Evolutionary conservation across 495 filamentous ascomycete species (phyloP).

Genomic region (Podospora anserina): DNA sequence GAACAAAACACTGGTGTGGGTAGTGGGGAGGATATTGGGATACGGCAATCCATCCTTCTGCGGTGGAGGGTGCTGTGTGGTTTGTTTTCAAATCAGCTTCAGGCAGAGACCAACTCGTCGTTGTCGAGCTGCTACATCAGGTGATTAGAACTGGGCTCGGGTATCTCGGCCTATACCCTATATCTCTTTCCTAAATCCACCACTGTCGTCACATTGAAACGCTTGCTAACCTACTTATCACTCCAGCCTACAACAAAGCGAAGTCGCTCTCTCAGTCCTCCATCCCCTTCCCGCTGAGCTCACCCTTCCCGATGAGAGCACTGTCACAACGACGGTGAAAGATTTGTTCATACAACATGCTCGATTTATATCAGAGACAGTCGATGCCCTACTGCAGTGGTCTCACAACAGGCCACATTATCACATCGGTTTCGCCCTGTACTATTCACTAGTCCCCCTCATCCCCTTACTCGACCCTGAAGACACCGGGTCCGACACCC

Average conservation of each 20-base stretch:
- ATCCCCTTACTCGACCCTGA: neutral
- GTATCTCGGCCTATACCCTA: neutral
- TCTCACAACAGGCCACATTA: neutral
- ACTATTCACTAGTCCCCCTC: neutral
- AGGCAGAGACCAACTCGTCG: neutral
- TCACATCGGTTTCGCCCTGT: neutral
- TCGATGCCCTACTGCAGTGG: neutral
- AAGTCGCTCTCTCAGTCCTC: neutral
- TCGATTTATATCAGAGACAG: neutral
- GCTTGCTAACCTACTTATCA: neutral
- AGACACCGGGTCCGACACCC: neutral
- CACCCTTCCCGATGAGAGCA: neutral
- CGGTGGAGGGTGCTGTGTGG: neutral
- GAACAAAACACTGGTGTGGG: neutral
- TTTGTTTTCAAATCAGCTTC: neutral
- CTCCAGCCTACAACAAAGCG: neutral
- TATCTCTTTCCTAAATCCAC: neutral
- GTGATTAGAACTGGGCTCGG: neutral
- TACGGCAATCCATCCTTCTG: neutral
- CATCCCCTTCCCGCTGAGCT: neutral
- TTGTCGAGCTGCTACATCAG: neutral
- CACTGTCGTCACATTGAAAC: neutral
- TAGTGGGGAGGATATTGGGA: neutral
- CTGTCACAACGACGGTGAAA: neutral
- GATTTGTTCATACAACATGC: neutral